Conservation (phyloP, 2,329 filamentous ascomycete genomes). For the Colletotrichum truncatum region DNA sequence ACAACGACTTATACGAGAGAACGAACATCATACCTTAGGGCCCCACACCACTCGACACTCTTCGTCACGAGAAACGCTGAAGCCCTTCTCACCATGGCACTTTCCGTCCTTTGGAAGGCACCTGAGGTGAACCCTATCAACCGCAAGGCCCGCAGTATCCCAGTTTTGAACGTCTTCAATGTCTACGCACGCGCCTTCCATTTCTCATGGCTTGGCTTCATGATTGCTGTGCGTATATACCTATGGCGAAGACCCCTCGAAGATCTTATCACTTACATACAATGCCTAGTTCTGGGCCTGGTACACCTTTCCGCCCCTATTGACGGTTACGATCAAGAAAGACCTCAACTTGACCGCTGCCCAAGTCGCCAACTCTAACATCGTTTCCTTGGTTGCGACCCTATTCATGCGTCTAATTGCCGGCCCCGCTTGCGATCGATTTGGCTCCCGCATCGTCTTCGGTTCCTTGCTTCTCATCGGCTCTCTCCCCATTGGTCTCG, state of each 20-base stretch:
- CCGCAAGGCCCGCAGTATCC: slow-evolving; percentile 82
- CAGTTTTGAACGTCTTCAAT: slow-evolving; percentile 80
- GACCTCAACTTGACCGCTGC: slow-evolving; percentile 77
- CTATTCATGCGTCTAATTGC: slow-evolving; percentile 80
- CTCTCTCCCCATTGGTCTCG: slow-evolving; percentile 82
- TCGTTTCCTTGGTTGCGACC: slow-evolving; percentile 79
- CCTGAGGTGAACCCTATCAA: slow-evolving; percentile 87
- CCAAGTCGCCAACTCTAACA: slow-evolving; percentile 89
- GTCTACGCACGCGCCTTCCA: slow-evolving; percentile 89
- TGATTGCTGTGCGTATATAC: slow-evolving; percentile 75
- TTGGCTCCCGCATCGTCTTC: slow-evolving; percentile 83
- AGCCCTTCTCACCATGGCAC: slow-evolving; percentile 39
- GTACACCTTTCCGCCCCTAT: slow-evolving; percentile 89
- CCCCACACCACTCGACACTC: neutral
- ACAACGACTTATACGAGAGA: neutral
- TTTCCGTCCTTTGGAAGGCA: slow-evolving; percentile 55
- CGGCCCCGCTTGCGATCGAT: slow-evolving; percentile 86
- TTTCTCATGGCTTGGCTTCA: slow-evolving; percentile 88
- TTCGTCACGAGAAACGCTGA: neutral
- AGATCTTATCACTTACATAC: slow-evolving; percentile 36
- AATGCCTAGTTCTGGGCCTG: slow-evolving; percentile 76
- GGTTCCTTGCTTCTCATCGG: slow-evolving; percentile 80
- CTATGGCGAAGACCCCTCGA: neutral
- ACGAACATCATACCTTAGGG: neutral
- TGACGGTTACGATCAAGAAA: slow-evolving; percentile 80